Evolutionary conservation across 2,329 filamentous ascomycete genomes (phyloP).

Genomic region (Curvularia lunata): DNA sequence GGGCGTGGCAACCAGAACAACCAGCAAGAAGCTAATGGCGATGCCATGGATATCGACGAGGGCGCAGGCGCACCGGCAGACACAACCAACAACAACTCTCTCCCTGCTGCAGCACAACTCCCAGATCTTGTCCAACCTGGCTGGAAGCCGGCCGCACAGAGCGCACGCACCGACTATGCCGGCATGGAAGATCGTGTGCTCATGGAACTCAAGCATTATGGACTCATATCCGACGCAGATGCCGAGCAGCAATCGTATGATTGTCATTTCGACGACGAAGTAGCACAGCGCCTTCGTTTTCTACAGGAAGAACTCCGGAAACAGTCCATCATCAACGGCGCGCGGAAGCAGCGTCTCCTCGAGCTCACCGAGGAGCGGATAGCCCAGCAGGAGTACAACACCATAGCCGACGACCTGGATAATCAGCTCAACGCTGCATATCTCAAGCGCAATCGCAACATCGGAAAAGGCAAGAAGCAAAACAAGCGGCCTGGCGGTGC

Average conservation of each 20-base stretch:
- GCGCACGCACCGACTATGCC: slow-evolving; percentile 77
- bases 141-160: slow-evolving; percentile 77
- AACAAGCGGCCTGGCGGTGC: slow-evolving; percentile 76
- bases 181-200: slow-evolving; percentile 90
- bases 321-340: slow-evolving; percentile 85
- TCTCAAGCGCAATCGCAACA: slow-evolving; percentile 90
- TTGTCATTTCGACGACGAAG: slow-evolving; percentile 89
- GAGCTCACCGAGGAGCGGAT: slow-evolving; percentile 91
- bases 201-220: slow-evolving; percentile 88
- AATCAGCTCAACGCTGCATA: slow-evolving; percentile 94
- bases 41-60: slow-evolving; percentile 55
- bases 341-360: slow-evolving; percentile 83
- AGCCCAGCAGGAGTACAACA: slow-evolving; percentile 95
- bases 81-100: slow-evolving; percentile 44
- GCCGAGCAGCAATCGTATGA: slow-evolving; percentile 77
- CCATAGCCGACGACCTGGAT: slow-evolving; percentile 95
- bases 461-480: slow-evolving; percentile 93
- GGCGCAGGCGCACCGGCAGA: slow-evolving; percentile 45
- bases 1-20: slow-evolving; percentile 63
- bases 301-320: slow-evolving; percentile 83
- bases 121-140: slow-evolving; percentile 75
- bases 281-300: slow-evolving; percentile 84
- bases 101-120: slow-evolving; percentile 78
- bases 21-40: slow-evolving; percentile 62
- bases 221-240: slow-evolving; percentile 79